A percentile compares a stretch with the other conserved stretches of the same genome.
Evolutionary conservation across 257 asterid genomes (phyloP).

Genomic region (Ligustrum vulgare): DNA sequence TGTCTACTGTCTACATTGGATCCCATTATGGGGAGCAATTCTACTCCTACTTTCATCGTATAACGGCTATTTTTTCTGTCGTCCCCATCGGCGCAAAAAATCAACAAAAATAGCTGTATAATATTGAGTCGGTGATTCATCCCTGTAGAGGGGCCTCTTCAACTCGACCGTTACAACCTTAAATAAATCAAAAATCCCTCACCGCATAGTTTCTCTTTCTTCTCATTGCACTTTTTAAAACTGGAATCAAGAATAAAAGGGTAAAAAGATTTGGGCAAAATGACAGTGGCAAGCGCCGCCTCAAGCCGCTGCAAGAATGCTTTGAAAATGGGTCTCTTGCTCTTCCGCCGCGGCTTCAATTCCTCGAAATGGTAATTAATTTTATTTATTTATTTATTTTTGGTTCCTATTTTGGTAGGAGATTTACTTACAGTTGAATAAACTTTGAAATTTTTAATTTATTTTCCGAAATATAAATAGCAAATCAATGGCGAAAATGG

Average conservation of each 20-base stretch:
- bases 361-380: constrained; percentile 69
- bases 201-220: too few species aligned
- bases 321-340: constrained; percentile 41
- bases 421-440: background rate
- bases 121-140: constrained; percentile 24
- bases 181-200: too few species aligned
- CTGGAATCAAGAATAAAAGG: background rate
- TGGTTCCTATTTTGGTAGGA: background rate
- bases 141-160: constrained; percentile 16
- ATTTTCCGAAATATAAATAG: constrained; percentile 29
- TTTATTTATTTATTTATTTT: too few species aligned
- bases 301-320: background rate
- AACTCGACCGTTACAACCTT: constrained; percentile 58
- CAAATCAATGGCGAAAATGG: constrained; percentile 95
- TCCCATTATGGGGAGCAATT: background rate
- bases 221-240: background rate
- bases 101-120: constrained; percentile 22
- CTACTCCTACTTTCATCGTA: background rate
- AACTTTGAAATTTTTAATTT: background rate
- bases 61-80: constrained; percentile 45
- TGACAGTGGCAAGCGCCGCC: background rate
- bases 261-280: background rate
- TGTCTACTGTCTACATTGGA: background rate
- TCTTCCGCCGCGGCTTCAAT: constrained; percentile 67
- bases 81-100: constrained; percentile 5